A percentile compares a stretch with the other conserved stretches of the same genome.
phyloP scores from a whole-genome alignment of 495 filamentous ascomycete genomes.

The Hyaloscypha hepaticicola region DNA sequence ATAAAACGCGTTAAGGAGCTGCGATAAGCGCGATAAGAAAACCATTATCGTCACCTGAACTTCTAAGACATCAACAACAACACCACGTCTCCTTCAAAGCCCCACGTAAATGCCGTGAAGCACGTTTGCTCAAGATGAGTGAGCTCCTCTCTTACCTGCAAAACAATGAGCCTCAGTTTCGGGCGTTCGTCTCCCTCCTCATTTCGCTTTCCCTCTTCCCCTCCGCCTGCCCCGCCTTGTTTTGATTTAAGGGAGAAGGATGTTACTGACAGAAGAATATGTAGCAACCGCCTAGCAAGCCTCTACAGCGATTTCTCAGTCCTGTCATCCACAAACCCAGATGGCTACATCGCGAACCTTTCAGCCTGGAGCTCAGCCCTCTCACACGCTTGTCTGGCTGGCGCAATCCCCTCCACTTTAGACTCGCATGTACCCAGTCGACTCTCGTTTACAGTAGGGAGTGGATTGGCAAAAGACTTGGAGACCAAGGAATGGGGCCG shows the following conservation, averaged over 20 bases:
- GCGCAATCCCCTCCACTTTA: constrained; percentile 54
- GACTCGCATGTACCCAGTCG: constrained; percentile 31
- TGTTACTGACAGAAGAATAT: neutral
- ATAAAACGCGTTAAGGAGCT: constrained; percentile 1
- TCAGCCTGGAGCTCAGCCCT: constrained; percentile 80
- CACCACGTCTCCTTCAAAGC: neutral
- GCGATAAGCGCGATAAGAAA: constrained; percentile 13
- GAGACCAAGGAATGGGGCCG: constrained; percentile 77
- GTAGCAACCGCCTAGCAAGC: constrained; percentile 78
- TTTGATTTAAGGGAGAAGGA: too few species aligned
- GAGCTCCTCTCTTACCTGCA: constrained; percentile 62
- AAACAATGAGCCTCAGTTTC: constrained; percentile 62
- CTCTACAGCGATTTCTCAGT: constrained; percentile 90
- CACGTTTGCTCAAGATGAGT: constrained; percentile 45
- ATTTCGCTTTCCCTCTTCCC: neutral
- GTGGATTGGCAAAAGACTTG: constrained; percentile 66
- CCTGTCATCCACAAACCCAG: constrained; percentile 80
- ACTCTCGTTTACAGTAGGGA: constrained; percentile 65
- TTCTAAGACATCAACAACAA: constrained; percentile 3
- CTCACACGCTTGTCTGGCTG: constrained; percentile 62
- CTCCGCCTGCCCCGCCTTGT: neutral
- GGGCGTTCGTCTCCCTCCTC: constrained; percentile 47
- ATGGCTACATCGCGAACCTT: constrained; percentile 85
- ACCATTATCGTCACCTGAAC: neutral
- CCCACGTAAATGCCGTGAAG: neutral